These are phyloP conservation scores for Candolleomyces aberdarensis DNA, from an alignment of 768 basidiomycete genomes.

Conservation along the genomic window DNA sequence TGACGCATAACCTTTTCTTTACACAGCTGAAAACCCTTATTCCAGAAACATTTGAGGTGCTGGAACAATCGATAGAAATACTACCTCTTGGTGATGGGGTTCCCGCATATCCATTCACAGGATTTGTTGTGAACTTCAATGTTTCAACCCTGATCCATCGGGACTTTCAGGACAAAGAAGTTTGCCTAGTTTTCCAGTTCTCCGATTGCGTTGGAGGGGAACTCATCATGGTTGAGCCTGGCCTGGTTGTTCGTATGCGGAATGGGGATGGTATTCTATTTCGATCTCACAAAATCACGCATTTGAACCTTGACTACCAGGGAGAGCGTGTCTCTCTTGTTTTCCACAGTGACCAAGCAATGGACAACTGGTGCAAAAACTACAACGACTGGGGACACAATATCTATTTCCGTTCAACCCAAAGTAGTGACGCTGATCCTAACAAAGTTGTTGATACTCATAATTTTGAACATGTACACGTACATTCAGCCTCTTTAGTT, in stretches of 20 bases:
- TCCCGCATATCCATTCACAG: slow-evolving; percentile 12
- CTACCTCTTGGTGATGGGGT: slow-evolving; percentile 9
- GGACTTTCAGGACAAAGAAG: slow-evolving; percentile 10
- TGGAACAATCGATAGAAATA: not conserved
- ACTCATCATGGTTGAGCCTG: slow-evolving; percentile 15
- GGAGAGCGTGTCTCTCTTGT: slow-evolving; percentile 17
- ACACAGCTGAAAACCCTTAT: not conserved
- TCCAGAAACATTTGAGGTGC: not conserved
- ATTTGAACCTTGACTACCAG: slow-evolving; percentile 17
- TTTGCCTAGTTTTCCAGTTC: slow-evolving; percentile 18
- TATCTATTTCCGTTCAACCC: slow-evolving; percentile 4
- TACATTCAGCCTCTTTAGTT: no score
- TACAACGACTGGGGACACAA: slow-evolving; percentile 12
- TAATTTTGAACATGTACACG: not conserved
- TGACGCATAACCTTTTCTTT: not conserved
- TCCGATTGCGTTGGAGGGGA: slow-evolving; percentile 16
- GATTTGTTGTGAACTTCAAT: slow-evolving; percentile 16
- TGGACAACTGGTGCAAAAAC: slow-evolving; percentile 5
- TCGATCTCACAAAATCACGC: slow-evolving; percentile 11
- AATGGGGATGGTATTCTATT: slow-evolving; percentile 16
- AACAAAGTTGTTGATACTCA: no score
- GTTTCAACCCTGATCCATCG: slow-evolving; percentile 11
- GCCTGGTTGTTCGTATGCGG: slow-evolving; percentile 13
- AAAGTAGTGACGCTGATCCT: no score
- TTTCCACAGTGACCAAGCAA: slow-evolving; percentile 15